Evolutionary conservation across 2,329 filamentous ascomycete species (phyloP), one percentile per base, ranked within the genome.

Genomic region (Beauveria bassiana): DNA sequence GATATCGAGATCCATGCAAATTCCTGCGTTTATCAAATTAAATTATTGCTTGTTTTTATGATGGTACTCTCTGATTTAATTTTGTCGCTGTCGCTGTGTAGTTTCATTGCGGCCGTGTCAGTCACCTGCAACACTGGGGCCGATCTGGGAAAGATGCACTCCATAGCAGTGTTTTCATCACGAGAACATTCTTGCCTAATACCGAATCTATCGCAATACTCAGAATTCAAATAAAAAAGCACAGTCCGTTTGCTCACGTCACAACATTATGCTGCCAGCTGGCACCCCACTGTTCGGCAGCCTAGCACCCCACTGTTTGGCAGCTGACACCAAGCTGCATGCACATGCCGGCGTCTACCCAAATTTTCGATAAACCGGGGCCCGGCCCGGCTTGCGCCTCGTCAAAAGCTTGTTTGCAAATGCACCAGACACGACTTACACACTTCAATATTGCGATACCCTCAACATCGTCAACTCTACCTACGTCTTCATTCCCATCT

Each of bases 321-420:
- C 53, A 22, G 53, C 53, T 56, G 52, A 10, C 45, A 20, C 20
- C 24, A 18, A 20, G 24, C 24, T n/a, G 47, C 26, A 49, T 26
- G 12, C 31, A 34, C 31, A 38, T 38, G 34, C 12, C 12, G 34
- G 34, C 3, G 14, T 24, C 24, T 46, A 20, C 12, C 10, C 45
- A 53, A 34, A 10, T 14, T 22, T 26, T 14, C 40, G 42, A 46
- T 24, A 58, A 58, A 47, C 31, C 55, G 55, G 55, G 55, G 22
- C n/a, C 14, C 22, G 28, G 51, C 51, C 38, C 20, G 42, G 52
- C 31, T 58, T 58, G 55, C 55, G 55, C 55, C 55, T 58, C 42
- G n/a, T 2, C 31, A 26, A 49, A 49, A 49, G 43, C 55, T 47
- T 57, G 40, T 57, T 57, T 49, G 43, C 20, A 57, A 57, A 57